A percentile compares a stretch with the other conserved stretches of the same genome.
Conservation (phyloP, 2,329 filamentous ascomycete species). For the Aspergillus pseudoviridinutans region DNA sequence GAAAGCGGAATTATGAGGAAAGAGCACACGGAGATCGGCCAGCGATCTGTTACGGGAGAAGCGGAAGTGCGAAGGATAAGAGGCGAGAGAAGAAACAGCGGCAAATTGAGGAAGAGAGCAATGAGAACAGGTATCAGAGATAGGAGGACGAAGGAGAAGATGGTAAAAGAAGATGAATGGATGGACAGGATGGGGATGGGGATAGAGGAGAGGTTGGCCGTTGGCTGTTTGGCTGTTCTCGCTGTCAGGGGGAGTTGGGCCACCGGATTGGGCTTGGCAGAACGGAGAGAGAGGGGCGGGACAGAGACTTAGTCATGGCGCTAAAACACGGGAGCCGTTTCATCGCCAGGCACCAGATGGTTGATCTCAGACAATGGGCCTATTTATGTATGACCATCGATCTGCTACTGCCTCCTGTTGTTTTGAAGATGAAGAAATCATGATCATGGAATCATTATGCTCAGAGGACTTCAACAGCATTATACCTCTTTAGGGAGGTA, state of each 20-base stretch:
- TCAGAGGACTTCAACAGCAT: background rate
- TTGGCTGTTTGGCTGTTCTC: too few relatives aligned
- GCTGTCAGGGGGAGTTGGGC: background rate
- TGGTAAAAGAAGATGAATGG: background rate
- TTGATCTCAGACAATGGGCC: background rate
- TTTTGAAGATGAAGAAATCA: too few relatives aligned
- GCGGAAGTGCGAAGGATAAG: slow-evolving; percentile 3
- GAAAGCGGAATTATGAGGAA: slow-evolving; percentile 4
- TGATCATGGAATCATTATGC: background rate
- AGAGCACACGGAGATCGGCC: slow-evolving; percentile 22
- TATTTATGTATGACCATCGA: too few relatives aligned
- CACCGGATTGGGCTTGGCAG: background rate
- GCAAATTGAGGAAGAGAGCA: slow-evolving; percentile 1
- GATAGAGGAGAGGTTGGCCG: background rate
- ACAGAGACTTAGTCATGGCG: background rate
- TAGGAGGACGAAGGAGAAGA: slow-evolving; percentile 1
- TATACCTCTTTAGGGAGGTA: too few relatives aligned
- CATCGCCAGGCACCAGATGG: background rate
- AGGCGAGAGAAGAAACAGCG: slow-evolving; percentile 1
- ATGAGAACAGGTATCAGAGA: background rate
- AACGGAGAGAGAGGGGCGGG: background rate
- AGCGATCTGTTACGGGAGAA: slow-evolving; percentile 19
- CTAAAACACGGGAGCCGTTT: background rate
- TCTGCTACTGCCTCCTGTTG: background rate
- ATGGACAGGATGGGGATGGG: background rate